Percentiles rank a stretch among this genome's conserved stretches.
Evolutionary conservation across 1,284 basidiomycete species (phyloP).

Genomic region (Gymnopus androsaceus): DNA sequence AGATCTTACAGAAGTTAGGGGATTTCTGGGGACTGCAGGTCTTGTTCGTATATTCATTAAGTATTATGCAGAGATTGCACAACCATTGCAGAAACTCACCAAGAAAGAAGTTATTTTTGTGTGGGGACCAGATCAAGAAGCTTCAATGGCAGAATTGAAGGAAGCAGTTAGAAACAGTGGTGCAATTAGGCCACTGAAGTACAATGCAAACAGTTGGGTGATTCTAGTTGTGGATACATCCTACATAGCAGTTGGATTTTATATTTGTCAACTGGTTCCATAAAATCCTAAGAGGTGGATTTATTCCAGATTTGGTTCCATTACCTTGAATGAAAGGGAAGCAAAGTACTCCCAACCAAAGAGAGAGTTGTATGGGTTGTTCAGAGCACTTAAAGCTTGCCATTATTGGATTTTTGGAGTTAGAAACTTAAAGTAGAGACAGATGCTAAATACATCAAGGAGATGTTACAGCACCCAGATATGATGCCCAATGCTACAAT

Average conservation of each 20-base stretch:
- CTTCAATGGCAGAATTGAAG: slow-evolving; percentile 27
- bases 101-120: slow-evolving; percentile 22
- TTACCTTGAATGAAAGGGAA: slow-evolving; percentile 32
- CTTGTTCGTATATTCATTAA: slow-evolving; percentile 24
- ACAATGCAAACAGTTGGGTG: slow-evolving; percentile 16
- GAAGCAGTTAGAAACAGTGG: slow-evolving; percentile 22
- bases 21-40: slow-evolving; percentile 27
- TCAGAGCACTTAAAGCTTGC: slow-evolving; percentile 23
- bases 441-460: slow-evolving; percentile 33
- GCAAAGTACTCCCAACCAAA: slow-evolving; percentile 36
- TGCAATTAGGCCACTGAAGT: slow-evolving; percentile 22
- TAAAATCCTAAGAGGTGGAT: slow-evolving; percentile 18
- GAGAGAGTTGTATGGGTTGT: slow-evolving; percentile 36
- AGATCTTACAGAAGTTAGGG: slow-evolving; percentile 20
- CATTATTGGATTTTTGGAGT: slow-evolving; percentile 27
- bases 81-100: slow-evolving; percentile 17
- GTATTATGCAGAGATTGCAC: slow-evolving; percentile 20
- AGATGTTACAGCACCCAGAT: slow-evolving; percentile 37
- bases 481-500: slow-evolving; percentile 30
- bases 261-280: slow-evolving; percentile 27
- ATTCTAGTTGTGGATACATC: slow-evolving; percentile 36
- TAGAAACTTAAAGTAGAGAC: slow-evolving; percentile 30
- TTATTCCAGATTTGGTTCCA: slow-evolving; percentile 25
- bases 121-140: slow-evolving; percentile 25
- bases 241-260: slow-evolving; percentile 20